Base-by-base conservation (phyloP, 768 basidiomycete species). In the Kwoniella sp. region DNA sequence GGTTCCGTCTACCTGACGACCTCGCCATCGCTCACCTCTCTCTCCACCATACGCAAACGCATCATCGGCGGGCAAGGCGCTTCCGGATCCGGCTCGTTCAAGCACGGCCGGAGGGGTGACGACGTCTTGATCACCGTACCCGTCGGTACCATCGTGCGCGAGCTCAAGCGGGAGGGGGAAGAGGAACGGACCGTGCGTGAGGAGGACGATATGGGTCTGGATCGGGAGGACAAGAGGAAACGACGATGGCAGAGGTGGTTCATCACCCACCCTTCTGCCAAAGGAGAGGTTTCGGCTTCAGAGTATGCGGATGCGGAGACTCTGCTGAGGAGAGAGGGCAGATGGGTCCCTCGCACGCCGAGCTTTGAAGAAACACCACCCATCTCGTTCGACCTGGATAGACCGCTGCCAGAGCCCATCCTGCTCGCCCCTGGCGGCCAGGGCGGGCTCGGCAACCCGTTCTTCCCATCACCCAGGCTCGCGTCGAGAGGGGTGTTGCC, bases 401-500 rank as follows among this genome's bases (percentile, higher is more conserved):
- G 55, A 40, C 59, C 61, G 23, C 39, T 67, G 6, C 28, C 34
- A 3, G 40, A 53, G 32, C 70, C 72, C 1, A 50, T 73, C 40
- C 77, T 91, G 26, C 69, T 93, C 38, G 84, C 87, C 0, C 63
- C 79, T 6, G 93, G 93, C 3, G 93, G 93, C 0, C 49, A 62
- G 8, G 88, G 89, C 2, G 93, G 93, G 0, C 65, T 86, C 9
- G 93, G 93, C 2, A 98, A 98, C 67, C 89, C 93, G 0, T 83
- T 87, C 57, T 96, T 92, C 65, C 12, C 40, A 20, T 50, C 74
- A 79, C 25, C 85, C 83, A 89, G 90, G 72, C 87, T 87, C 57
- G 92, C 88, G 0, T 61, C 60, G 0, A 51, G 56, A 33, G 72
- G 72, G 3, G 34, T 50, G 9, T 45, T 60, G 33, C 72, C 72